Percentiles rank a stretch among this genome's conserved stretches.
Evolutionary conservation across 2,329 filamentous ascomycete genomes (phyloP).

Genomic region (Phoma herbarum): DNA sequence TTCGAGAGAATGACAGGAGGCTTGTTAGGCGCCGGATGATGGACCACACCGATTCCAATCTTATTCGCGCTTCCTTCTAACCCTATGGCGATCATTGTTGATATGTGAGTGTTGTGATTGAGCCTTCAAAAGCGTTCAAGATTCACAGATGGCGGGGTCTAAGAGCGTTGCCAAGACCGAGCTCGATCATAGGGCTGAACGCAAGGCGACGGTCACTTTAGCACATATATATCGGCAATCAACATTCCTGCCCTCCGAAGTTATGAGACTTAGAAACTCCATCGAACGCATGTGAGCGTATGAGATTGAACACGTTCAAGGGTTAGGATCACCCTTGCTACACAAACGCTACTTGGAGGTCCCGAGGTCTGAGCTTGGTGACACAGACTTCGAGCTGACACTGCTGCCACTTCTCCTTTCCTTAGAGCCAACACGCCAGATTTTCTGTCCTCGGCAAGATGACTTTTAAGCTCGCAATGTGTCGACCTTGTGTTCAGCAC

Average conservation of each 20-base stretch:
- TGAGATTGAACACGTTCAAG: background rate
- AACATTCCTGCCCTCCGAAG: no score
- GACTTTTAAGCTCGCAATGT: background rate
- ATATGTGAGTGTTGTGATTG: conserved; percentile 6
- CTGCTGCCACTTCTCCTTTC: conserved; percentile 12
- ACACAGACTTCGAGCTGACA: conserved; percentile 15
- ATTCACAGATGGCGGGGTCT: conserved; percentile 31
- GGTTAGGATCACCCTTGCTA: conserved; percentile 6
- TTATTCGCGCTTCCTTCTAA: conserved; percentile 98
- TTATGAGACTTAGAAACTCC: no score
- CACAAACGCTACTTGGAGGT: conserved; percentile 6
- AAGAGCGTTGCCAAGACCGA: conserved; percentile 21
- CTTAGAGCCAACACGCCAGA: background rate
- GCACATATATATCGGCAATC: no score
- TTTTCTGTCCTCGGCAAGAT: background rate
- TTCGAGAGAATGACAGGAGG: conserved; percentile 78
- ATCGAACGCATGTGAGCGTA: background rate
- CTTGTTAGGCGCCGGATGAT: conserved; percentile 67
- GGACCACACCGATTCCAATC: conserved; percentile 90
- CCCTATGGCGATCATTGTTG: conserved; percentile 71
- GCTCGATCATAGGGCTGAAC: conserved; percentile 36
- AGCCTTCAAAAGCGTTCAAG: conserved; percentile 21
- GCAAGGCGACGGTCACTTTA: background rate
- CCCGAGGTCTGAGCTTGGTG: conserved; percentile 16
- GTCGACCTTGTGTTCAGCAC: background rate